Conservation (phyloP, 1,284 basidiomycete genomes). For the Leccinum pachyderme region DNA sequence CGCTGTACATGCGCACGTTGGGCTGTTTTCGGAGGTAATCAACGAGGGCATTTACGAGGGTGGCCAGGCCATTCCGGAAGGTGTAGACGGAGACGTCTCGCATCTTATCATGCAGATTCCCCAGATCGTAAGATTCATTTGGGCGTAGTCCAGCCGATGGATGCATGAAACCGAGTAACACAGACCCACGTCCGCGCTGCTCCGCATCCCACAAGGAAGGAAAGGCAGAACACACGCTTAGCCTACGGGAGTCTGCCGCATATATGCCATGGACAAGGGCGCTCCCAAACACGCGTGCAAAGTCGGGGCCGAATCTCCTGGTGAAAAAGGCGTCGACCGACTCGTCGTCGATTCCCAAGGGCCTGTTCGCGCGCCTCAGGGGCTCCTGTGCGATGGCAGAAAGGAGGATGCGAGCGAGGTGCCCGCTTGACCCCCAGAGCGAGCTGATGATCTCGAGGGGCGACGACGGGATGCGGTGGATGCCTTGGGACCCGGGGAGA, state of each 20-base stretch:
- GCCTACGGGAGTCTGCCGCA: conserved; percentile 74
- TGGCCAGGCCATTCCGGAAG: conserved; percentile 75
- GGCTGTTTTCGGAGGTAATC: conserved; percentile 41
- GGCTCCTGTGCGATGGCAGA: conserved; percentile 59
- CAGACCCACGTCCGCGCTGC: conserved; percentile 61
- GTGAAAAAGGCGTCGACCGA: conserved; percentile 78
- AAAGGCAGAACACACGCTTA: conserved; percentile 81
- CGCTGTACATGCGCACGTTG: conserved; percentile 61
- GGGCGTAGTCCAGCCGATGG: conserved; percentile 20
- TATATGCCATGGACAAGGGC: conserved; percentile 94
- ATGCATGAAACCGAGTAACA: conserved; percentile 62
- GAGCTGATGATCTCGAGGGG: conserved; percentile 46
- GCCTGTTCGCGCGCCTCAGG: conserved; percentile 45
- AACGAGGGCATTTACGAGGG: conserved; percentile 61
- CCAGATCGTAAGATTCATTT: conserved; percentile 46
- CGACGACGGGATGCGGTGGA: conserved; percentile 45
- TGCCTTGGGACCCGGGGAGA: conserved; percentile 49
- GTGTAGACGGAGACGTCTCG: conserved; percentile 72
- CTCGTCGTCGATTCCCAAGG: conserved; percentile 58
- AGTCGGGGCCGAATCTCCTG: conserved; percentile 69
- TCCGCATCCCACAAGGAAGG: conserved; percentile 72
- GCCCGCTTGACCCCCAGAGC: conserved; percentile 41
- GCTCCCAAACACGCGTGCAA: conserved; percentile 77
- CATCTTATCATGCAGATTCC: conserved; percentile 53
- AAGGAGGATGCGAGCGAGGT: conserved; percentile 52